Base-by-base conservation (phyloP, 371 early-diverging fungal genomes). In the Aphelidium insulamus region DNA sequence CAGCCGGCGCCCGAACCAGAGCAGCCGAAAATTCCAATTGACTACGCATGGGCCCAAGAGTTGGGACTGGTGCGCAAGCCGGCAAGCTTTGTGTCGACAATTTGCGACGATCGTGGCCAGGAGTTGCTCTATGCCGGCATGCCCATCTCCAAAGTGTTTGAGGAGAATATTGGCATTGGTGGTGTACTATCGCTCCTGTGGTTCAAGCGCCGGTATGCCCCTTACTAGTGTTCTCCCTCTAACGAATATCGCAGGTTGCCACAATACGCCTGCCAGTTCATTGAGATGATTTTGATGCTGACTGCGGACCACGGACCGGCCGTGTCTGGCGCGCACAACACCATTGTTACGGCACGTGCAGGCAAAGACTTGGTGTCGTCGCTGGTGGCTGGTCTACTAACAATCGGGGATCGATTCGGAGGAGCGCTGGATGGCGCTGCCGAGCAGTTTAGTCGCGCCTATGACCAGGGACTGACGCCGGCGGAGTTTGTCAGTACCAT, bases 121-220 rank as follows among this genome's bases (percentile, higher is more conserved):
- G 95, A 94, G 58, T 59, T 94, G 36, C 57, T 91, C 50, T 94
- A 94, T 57, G 91, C 95, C 23, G 95, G 95, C 44, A 88, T 94
- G 87, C 70, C 85, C 39, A 94, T 94, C 44, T 77, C 81, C 20
- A 85, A 90, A 48, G 91, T 94, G 15, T 94, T 94, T 63, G 78
- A 82, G 63, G 87, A 94, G 45, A 74, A 90, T 36, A 80, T 94
- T 52, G 95, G 95, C 46, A 79, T 94, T 36, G 95, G 95, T 48
- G 95, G 95, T 39, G 95, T 94, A 7, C 56, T 94, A 35, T 78
- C 79, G 25, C 70, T 94, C 28, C 58, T 94, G 51, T 94, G 95
- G 95, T 94, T 94, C 72, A 87, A 88, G 73, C 73, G 95, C 35
- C n/a, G n/a, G n/a, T n/a, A n/a, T n/a, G n/a, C n/a, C n/a, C n/a